These are phyloP conservation scores for Phytophthora syringae DNA, from an alignment of 352 stramenopile species.

Conservation along the genomic window DNA sequence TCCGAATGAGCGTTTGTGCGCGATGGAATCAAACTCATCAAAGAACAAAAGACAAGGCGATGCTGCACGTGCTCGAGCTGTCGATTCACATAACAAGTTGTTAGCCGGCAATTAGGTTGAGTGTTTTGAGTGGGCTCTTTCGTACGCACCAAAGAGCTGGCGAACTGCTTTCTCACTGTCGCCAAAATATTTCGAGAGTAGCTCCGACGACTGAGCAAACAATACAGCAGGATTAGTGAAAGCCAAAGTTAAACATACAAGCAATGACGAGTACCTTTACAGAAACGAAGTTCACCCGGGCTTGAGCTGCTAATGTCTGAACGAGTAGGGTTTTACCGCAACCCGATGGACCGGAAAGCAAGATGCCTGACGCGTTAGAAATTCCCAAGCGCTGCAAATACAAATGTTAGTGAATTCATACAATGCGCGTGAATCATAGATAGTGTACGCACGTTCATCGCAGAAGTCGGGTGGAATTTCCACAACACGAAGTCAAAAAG, in stretches of 20 bases:
- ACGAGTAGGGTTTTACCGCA: slow-evolving; percentile 87
- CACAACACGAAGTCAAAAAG: slow-evolving; percentile 71
- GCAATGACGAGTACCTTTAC: slow-evolving; percentile 60
- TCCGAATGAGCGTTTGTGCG: slow-evolving; percentile 75
- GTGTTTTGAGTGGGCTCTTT: neutral
- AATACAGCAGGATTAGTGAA: slow-evolving; percentile 2
- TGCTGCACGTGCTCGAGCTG: slow-evolving; percentile 70
- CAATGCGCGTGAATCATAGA: neutral
- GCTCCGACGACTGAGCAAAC: slow-evolving; percentile 67
- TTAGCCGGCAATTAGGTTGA: neutral
- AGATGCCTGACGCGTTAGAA: slow-evolving; percentile 69
- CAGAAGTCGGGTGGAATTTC: slow-evolving; percentile 67
- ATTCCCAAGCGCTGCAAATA: slow-evolving; percentile 62
- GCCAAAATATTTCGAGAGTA: slow-evolving; percentile 90
- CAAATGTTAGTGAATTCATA: slow-evolving; percentile 17
- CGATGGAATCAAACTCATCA: slow-evolving; percentile 87
- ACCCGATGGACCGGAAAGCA: slow-evolving; percentile 80
- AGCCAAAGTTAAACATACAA: too few species aligned
- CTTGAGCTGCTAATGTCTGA: slow-evolving; percentile 62
- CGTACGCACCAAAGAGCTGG: slow-evolving; percentile 71
- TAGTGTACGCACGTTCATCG: slow-evolving; percentile 60
- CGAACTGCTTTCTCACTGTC: slow-evolving; percentile 87
- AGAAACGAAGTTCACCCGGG: slow-evolving; percentile 79
- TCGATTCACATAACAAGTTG: slow-evolving; percentile 2
- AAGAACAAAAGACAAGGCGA: slow-evolving; percentile 87